These are phyloP conservation scores for Ophiostoma tasmaniense DNA, from an alignment of 2,329 filamentous ascomycete species.

Conservation along the genomic window DNA sequence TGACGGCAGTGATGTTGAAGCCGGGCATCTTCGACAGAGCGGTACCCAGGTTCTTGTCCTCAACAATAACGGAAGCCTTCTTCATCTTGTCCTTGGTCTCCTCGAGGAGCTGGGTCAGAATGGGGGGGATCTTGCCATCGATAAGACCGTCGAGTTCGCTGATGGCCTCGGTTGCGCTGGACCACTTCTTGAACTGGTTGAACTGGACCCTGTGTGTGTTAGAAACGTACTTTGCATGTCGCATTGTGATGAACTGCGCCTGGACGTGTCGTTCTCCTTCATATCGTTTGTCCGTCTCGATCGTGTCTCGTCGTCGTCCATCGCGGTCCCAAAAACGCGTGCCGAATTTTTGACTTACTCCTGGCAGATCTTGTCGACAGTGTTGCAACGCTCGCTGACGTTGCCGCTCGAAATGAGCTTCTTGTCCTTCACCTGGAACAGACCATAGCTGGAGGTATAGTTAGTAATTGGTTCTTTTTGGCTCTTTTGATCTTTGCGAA, in stretches of 20 bases:
- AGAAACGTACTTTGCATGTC: not conserved
- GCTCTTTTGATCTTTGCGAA: not conserved
- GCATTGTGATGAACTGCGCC: not conserved
- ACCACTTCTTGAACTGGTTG: conserved; percentile 96
- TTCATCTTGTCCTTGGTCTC: conserved; percentile 86
- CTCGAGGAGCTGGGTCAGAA: conserved; percentile 73
- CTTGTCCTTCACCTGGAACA: conserved; percentile 98
- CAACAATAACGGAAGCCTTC: conserved; percentile 89
- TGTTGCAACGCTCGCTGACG: conserved; percentile 60
- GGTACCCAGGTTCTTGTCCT: conserved; percentile 84
- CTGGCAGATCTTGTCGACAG: conserved; percentile 75
- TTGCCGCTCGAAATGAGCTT: conserved; percentile 89
- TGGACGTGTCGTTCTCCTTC: not conserved
- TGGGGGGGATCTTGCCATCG: conserved; percentile 89
- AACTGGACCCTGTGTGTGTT: conserved; percentile 62
- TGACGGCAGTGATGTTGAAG: conserved; percentile 74
- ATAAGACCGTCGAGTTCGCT: conserved; percentile 83
- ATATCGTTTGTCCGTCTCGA: not conserved
- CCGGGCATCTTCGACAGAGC: conserved; percentile 88
- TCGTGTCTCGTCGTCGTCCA: not conserved
- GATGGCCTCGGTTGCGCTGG: conserved; percentile 81
- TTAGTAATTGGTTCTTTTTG: conserved; percentile 23
- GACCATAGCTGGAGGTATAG: conserved; percentile 65
- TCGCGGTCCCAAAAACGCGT: not conserved
- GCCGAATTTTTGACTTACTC: conserved; percentile 52